A percentile compares a stretch with the other conserved stretches of the same genome.
These are phyloP conservation scores for Termitomyces sp. DNA, from an alignment of 768 basidiomycete species.

Conservation along the genomic window DNA sequence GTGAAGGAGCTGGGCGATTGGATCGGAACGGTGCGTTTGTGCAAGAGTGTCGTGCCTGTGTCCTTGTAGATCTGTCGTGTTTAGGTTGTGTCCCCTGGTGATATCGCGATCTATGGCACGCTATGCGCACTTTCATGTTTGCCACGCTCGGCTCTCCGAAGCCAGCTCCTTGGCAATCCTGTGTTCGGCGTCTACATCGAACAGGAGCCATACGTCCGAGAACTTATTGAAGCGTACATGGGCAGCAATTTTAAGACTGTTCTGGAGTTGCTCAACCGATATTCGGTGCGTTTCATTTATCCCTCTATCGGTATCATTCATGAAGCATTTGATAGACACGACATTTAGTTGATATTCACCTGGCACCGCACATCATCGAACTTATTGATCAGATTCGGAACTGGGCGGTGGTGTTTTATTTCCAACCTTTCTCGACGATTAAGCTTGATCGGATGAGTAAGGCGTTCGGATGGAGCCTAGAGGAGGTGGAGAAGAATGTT, in stretches of 20 bases:
- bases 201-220: constrained; percentile 81
- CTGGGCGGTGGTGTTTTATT: constrained; percentile 80
- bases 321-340: constrained; percentile 50
- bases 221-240: constrained; percentile 83
- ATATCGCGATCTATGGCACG: constrained; percentile 84
- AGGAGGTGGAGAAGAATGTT: constrained; percentile 67
- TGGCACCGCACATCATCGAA: constrained; percentile 58
- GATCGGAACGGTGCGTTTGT: constrained; percentile 54
- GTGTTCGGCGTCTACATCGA: constrained; percentile 75
- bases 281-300: constrained; percentile 46
- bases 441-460: constrained; percentile 76
- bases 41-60: neutral
- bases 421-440: constrained; percentile 86
- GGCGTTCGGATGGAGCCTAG: constrained; percentile 80
- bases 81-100: constrained; percentile 72
- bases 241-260: constrained; percentile 81
- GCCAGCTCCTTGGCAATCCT: constrained; percentile 61
- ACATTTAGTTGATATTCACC: constrained; percentile 74
- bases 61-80: neutral
- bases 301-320: neutral
- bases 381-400: constrained; percentile 69
- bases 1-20: constrained; percentile 70
- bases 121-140: constrained; percentile 80
- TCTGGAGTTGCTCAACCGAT: constrained; percentile 64
- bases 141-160: constrained; percentile 62